Percentiles rank a stretch among this genome's conserved stretches.
Conservation (phyloP, 129 eudicot species). For the Pittosporum tobira region DNA sequence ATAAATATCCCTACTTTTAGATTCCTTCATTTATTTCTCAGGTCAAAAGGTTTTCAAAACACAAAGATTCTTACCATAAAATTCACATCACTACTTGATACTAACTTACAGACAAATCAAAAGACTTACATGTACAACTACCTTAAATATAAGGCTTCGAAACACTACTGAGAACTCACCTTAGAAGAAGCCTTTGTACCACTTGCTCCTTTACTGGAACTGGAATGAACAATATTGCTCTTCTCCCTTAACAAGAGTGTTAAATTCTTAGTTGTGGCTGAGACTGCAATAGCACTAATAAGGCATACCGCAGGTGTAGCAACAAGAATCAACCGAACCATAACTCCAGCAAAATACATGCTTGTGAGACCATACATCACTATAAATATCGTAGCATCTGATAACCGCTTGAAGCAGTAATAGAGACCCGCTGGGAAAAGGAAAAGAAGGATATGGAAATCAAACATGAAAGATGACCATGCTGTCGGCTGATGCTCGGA, state of each 20-base stretch:
- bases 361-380: slow-evolving; percentile 96
- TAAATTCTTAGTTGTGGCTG: slow-evolving; percentile 82
- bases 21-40: no score
- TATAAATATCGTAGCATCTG: slow-evolving; percentile 93
- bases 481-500: slow-evolving; percentile 98
- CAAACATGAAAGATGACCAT: slow-evolving; percentile 99
- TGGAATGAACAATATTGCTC: slow-evolving; percentile 33
- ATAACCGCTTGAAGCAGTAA: slow-evolving; percentile 85
- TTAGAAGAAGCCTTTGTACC: slow-evolving; percentile 67
- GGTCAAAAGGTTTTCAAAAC: no score
- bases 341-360: slow-evolving; percentile 56
- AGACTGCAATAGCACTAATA: slow-evolving; percentile 91
- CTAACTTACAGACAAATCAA: no score
- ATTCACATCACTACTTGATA: no score
- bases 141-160: no score
- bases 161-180: slow-evolving; percentile 30
- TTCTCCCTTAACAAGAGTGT: slow-evolving; percentile 55
- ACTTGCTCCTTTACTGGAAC: slow-evolving; percentile 54
- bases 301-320: slow-evolving; percentile 96
- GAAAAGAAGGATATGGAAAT: slow-evolving; percentile 63
- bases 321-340: slow-evolving; percentile 95
- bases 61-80: no score
- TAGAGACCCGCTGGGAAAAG: slow-evolving; percentile 63
- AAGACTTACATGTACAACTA: no score
- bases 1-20: no score